Evolutionary conservation across 345 rosid genomes (phyloP).

Genomic region (Camelina sativa): DNA sequence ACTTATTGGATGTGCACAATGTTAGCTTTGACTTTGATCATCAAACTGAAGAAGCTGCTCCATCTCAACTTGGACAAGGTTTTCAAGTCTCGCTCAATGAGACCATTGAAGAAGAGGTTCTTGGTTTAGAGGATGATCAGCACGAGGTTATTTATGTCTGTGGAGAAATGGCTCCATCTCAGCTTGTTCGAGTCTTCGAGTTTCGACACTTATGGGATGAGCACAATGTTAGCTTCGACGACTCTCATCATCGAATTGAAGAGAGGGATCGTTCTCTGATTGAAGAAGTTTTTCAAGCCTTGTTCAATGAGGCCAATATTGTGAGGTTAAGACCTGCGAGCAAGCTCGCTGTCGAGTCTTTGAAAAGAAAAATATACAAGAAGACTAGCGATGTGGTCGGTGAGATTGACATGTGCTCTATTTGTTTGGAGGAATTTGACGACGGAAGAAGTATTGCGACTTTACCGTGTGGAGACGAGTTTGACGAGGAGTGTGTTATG

Average conservation of each 20-base stretch:
- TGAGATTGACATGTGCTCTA: not conserved
- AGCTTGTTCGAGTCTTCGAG: not conserved
- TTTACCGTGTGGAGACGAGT: constrained; percentile 7
- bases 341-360: constrained; percentile 1
- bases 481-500: not conserved
- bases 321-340: constrained; percentile 1
- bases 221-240: not conserved
- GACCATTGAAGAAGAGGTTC: too few relatives aligned
- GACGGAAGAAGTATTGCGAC: constrained; percentile 3
- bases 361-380: constrained; percentile 1
- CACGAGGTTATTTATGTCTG: not conserved
- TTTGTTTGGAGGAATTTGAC: constrained; percentile 6
- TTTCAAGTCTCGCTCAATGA: too few relatives aligned
- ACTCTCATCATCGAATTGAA: not conserved
- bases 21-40: not conserved
- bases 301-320: not conserved
- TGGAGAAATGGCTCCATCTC: not conserved
- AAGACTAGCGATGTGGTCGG: not conserved
- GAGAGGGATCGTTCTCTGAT: not conserved
- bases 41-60: not conserved
- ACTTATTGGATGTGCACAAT: too few relatives aligned
- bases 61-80: too few relatives aligned
- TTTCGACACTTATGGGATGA: too few relatives aligned
- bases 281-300: not conserved
- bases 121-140: too few relatives aligned